These are phyloP conservation scores for Kodamaea kaohsiungensis DNA, from an alignment of 805 yeast genomes.

Conservation along the genomic window DNA sequence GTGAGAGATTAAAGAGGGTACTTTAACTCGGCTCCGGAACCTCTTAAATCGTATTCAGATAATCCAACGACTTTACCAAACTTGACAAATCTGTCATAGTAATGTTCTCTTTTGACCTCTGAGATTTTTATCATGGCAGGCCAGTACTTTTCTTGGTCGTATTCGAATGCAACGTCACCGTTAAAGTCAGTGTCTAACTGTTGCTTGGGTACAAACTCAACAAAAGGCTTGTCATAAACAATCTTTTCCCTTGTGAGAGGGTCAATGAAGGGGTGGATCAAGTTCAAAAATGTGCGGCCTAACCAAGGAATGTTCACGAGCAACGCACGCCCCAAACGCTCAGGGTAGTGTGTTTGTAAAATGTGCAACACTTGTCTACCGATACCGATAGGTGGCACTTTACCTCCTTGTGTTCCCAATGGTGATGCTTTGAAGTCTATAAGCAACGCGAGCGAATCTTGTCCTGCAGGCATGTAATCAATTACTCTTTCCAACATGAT, in stretches of 20 bases:
- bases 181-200: conserved; percentile 54
- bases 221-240: conserved; percentile 58
- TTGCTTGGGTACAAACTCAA: conserved; percentile 51
- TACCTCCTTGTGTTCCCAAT: conserved; percentile 37
- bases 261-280: conserved; percentile 59
- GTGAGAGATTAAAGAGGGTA: conserved; percentile 1
- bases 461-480: conserved; percentile 95
- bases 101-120: conserved; percentile 33
- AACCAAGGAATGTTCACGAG: conserved; percentile 59
- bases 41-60: conserved; percentile 54
- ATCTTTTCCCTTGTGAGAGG: conserved; percentile 60
- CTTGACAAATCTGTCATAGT: conserved; percentile 38
- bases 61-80: conserved; percentile 53
- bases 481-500: conserved; percentile 90
- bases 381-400: conserved; percentile 50
- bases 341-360: conserved; percentile 60
- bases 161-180: conserved; percentile 51
- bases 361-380: conserved; percentile 52
- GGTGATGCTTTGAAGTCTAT: conserved; percentile 90
- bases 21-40: conserved; percentile 3
- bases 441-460: conserved; percentile 86
- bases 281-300: conserved; percentile 55
- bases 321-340: conserved; percentile 54
- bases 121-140: conserved; percentile 47
- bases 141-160: conserved; percentile 57